Evolutionary conservation across 805 yeast species (phyloP).

Genomic region (Saturnispora dispora): DNA sequence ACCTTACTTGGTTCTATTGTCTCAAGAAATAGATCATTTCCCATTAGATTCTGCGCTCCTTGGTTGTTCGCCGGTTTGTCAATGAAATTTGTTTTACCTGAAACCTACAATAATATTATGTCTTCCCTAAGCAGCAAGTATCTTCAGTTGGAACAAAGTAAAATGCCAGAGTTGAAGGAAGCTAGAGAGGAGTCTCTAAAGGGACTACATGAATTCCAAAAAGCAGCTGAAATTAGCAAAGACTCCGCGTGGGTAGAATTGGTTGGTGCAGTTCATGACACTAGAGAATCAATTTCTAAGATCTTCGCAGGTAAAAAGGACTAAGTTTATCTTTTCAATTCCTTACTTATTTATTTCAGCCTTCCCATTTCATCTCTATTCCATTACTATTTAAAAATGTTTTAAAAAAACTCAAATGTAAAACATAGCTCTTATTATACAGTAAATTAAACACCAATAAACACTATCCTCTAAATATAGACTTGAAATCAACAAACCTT

Average conservation of each 20-base stretch:
- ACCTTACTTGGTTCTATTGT: constrained; percentile 50
- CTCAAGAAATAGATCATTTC: constrained; percentile 38
- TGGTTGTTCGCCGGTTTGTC: constrained; percentile 38
- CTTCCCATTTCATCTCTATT: background rate
- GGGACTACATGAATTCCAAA: background rate
- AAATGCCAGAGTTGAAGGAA: constrained; percentile 31
- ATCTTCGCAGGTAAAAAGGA: background rate
- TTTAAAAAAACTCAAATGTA: background rate
- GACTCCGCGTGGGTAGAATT: constrained; percentile 8
- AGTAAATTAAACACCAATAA: background rate
- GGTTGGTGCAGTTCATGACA: constrained; percentile 7
- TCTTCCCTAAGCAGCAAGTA: constrained; percentile 18
- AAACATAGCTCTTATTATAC: background rate
- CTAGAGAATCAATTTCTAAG: constrained; percentile 7
- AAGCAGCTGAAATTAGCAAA: background rate
- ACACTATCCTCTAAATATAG: constrained; percentile 41
- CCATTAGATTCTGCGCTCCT: constrained; percentile 45
- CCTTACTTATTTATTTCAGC: background rate
- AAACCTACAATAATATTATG: constrained; percentile 31
- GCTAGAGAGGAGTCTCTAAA: constrained; percentile 15
- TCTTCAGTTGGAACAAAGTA: constrained; percentile 22
- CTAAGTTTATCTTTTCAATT: background rate
- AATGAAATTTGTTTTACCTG: constrained; percentile 42
- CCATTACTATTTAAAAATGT: background rate
- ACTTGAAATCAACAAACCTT: constrained; percentile 77